Base-by-base conservation (phyloP, 2,329 filamentous ascomycete species). In the Intubia oerlemansii region DNA sequence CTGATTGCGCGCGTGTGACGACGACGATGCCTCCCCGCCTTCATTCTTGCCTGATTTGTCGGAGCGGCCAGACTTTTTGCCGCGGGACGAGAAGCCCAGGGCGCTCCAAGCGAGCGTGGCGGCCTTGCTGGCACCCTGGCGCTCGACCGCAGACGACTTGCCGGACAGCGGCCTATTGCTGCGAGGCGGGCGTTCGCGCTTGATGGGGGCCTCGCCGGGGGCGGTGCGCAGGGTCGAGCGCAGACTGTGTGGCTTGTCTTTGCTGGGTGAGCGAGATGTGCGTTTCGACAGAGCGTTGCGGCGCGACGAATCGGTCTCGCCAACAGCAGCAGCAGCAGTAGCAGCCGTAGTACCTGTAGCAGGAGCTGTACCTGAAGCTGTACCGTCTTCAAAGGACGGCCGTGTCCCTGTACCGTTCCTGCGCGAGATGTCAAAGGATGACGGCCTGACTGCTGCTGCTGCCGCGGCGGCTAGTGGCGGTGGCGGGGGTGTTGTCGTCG, bases 71-170 rank as follows among this genome's bases (percentile, higher is more conserved):
- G n/a, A n/a, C n/a, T n/a, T n/a, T n/a, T n/a, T n/a, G n/a, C n/a
- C n/a, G n/a, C n/a, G n/a, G n/a, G 34, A 31, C 12, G 35, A 29
- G 5, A 53, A 47, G 10, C 50, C 49, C 10, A 62, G 44, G 12
- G 53, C 51, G 30, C 46, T 56, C 67, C 70, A 76, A 18, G 70
- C 70, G 29, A 74, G 42, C 4, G 63, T 66, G 16, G 70, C 70
- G 23, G 70, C 70, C 42, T 67, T 70, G 44, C 59, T 72, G 10
- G 68, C 59, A 1, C 66, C 56, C 7, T 53, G 52, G 11, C 51
- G 60, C 31, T 66, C 65, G 20, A 48, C 47, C 13, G 48, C 47
- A 12, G 48, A 47, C 31, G 49, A 42, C 33, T 49, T 59, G 11
- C 27, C 10, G 8, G 52, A 47, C 13, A 48, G 46, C 32, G 49